Base-by-base conservation (phyloP, 345 rosid genomes). In the Trapa bicornis region DNA sequence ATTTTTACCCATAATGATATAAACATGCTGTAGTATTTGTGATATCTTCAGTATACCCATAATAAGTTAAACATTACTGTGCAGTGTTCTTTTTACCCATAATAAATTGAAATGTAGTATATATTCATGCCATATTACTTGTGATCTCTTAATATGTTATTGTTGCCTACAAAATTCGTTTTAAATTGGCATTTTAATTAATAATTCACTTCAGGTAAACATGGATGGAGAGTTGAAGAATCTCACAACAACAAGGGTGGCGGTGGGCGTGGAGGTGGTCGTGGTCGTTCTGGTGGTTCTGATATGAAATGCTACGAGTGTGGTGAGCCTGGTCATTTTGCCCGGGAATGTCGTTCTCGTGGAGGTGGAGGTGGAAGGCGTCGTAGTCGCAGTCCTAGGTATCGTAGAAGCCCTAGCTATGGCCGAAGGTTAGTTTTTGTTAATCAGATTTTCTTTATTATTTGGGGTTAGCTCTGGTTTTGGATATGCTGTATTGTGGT, bases 251-350 rank as follows among this genome's bases (percentile, higher is more conserved):
- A 64, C 45, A 71, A 47, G 7, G 73, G 73, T 50, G 73, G 73
- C 1, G 68, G 65, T n/a, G 73, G 73, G 33, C 68, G 73, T 7
- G 68, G 73, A 39, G 73, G 72, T 35, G 65, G 73, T 12, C 64
- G 73, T 65, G 73, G 73, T 65, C 73, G 73, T 47, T 71, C 73
- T 33, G 53, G 73, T 14, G 73, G 73, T 71, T 71, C 73, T 65
- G 73, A 71, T 65, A 22, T 71, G 73, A 71, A 71, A 52, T 71
- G 73, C 45, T 71, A 71, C 56, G 73, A 71, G 54, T 71, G 73
- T 71, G 73, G 73, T 6, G 73, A 71, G 73, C 73, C 73, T 33
- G 73, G 73, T 32, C 73, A 71, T 42, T 71, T 71, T 71, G 73
- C 73, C 42, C 65, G 73, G 39, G 73, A 71, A 66, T 71, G 73